These are phyloP conservation scores for Pterocarpus santalinus DNA, from an alignment of 306 rosid genomes.

Conservation along the genomic window DNA sequence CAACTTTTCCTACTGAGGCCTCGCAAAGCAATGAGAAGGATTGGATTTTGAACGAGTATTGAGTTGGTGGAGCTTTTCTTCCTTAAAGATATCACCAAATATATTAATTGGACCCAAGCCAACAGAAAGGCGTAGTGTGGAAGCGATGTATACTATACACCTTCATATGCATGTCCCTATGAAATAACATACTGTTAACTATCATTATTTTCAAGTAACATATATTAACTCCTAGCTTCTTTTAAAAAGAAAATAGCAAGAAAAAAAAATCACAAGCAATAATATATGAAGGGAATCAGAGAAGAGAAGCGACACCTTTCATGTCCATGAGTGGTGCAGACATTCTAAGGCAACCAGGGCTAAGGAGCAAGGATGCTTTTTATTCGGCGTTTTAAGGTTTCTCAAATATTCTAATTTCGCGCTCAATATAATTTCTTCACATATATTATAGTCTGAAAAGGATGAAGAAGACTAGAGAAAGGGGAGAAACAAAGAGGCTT, in stretches of 20 bases:
- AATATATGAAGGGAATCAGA: neutral
- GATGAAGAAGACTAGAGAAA: too few relatives aligned
- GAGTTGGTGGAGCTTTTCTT: constrained; percentile 58
- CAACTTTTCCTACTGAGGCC: constrained; percentile 42
- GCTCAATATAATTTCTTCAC: neutral
- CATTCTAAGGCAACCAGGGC: neutral
- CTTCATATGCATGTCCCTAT: too few relatives aligned
- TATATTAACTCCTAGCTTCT: too few relatives aligned
- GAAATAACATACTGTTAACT: too few relatives aligned
- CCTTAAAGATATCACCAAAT: constrained; percentile 27
- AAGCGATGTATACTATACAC: too few relatives aligned
- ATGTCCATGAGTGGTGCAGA: constrained; percentile 5
- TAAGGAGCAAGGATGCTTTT: neutral
- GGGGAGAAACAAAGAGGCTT: too few relatives aligned
- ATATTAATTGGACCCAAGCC: too few relatives aligned
- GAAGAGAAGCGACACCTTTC: constrained; percentile 40
- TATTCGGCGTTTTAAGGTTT: neutral
- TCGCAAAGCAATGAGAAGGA: constrained; percentile 53
- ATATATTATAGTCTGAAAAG: too few relatives aligned
- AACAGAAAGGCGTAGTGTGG: too few relatives aligned
- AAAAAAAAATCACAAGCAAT: too few relatives aligned
- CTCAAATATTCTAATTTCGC: constrained; percentile 31
- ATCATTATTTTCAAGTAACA: too few relatives aligned
- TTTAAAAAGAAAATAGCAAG: neutral
- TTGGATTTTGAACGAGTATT: constrained; percentile 48